Conservation (phyloP, 306 rosid genomes). For the Boehmeria nivea region DNA sequence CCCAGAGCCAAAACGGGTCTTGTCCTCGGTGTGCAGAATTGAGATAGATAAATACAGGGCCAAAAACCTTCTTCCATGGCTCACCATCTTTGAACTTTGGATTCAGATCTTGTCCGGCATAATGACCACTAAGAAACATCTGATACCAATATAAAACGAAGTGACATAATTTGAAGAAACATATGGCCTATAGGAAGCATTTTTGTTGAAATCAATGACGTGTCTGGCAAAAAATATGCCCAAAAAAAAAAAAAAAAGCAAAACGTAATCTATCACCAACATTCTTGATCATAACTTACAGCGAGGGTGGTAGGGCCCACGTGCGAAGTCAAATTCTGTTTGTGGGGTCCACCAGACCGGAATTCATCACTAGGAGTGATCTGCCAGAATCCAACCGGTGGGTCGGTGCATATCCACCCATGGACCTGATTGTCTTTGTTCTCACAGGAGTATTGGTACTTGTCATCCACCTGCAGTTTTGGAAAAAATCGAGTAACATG, state of each 20-base stretch:
- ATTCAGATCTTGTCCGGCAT: slow-evolving; percentile 46
- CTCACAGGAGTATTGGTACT: slow-evolving; percentile 80
- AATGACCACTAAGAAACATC: slow-evolving; percentile 57
- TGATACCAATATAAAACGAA: slow-evolving; percentile 15
- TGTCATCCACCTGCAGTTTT: slow-evolving; percentile 54
- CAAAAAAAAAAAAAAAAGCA: too few species aligned
- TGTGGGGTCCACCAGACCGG: slow-evolving; percentile 87
- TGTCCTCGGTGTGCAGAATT: slow-evolving; percentile 28
- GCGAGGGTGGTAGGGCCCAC: slow-evolving; percentile 90
- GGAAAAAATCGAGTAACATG: slow-evolving; percentile 22
- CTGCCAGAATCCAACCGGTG: slow-evolving; percentile 70
- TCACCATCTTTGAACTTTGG: slow-evolving; percentile 43
- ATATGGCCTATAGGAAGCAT: too few species aligned
- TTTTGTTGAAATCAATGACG: slow-evolving; percentile 6
- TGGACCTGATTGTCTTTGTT: slow-evolving; percentile 75
- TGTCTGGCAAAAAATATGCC: too few species aligned
- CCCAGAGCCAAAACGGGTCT: slow-evolving; percentile 45
- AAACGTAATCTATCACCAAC: background rate
- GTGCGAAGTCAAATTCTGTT: slow-evolving; percentile 90
- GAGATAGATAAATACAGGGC: slow-evolving; percentile 46
- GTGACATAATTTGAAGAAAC: slow-evolving; percentile 16
- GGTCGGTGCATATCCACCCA: slow-evolving; percentile 74
- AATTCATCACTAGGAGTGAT: slow-evolving; percentile 84
- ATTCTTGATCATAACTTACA: slow-evolving; percentile 38
- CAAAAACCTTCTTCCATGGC: slow-evolving; percentile 53